These are phyloP conservation scores for Phytophthora boehmeriae DNA, from an alignment of 352 stramenopile genomes.

Conservation along the genomic window DNA sequence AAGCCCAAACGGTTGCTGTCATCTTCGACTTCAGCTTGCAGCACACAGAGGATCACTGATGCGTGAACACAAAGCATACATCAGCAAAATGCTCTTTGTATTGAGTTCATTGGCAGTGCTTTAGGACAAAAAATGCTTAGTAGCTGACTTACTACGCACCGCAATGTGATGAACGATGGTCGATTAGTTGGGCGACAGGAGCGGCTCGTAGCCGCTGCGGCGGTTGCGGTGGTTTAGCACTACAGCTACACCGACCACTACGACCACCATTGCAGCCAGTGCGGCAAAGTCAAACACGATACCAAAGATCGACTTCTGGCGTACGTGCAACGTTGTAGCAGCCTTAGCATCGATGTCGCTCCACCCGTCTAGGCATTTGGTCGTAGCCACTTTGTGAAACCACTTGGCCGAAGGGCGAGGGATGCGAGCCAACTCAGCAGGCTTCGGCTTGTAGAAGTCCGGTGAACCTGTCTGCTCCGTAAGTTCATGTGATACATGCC, in stretches of 20 bases:
- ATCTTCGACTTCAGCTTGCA: too few relatives aligned
- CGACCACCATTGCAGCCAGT: not conserved
- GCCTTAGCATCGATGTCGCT: not conserved
- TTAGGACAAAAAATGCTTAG: too few relatives aligned
- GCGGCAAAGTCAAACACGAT: not conserved
- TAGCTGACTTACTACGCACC: too few relatives aligned
- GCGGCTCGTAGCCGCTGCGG: not conserved
- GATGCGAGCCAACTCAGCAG: slow-evolving; percentile 22
- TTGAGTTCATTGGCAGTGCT: too few relatives aligned
- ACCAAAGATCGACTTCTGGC: not conserved
- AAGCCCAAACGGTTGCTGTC: too few relatives aligned
- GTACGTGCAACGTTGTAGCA: not conserved
- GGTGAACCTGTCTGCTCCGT: slow-evolving; percentile 9
- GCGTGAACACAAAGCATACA: too few relatives aligned
- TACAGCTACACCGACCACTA: not conserved
- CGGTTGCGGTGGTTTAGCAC: not conserved
- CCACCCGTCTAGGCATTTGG: slow-evolving; percentile 14
- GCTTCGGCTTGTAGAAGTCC: slow-evolving; percentile 4
- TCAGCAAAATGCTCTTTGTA: too few relatives aligned
- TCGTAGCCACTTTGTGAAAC: slow-evolving; percentile 6
- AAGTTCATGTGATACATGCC: slow-evolving; percentile 51
- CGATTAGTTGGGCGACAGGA: not conserved
- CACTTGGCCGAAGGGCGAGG: slow-evolving; percentile 29
- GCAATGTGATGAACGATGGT: too few relatives aligned
- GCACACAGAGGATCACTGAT: too few relatives aligned